These are phyloP conservation scores for Mucor piriformis DNA, from an alignment of 371 early-diverging fungal species.

Conservation along the genomic window DNA sequence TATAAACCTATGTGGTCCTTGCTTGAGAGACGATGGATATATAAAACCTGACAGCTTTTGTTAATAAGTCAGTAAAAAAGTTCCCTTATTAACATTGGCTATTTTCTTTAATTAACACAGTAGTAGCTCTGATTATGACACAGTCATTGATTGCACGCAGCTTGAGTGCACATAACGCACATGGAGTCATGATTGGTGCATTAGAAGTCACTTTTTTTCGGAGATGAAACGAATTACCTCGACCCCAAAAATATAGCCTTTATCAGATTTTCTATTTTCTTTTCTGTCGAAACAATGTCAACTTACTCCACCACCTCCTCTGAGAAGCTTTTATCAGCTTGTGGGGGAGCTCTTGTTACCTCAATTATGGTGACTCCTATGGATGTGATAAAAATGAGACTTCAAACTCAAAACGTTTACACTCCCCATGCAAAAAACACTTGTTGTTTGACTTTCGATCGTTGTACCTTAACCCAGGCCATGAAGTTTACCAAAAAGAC, in stretches of 20 bases:
- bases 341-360: slow-evolving; percentile 74
- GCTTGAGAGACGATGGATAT: too few relatives aligned
- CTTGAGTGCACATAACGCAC: too few relatives aligned
- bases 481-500: slow-evolving; percentile 18
- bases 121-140: too few relatives aligned
- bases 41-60: too few relatives aligned
- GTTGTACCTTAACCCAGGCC: slow-evolving; percentile 17
- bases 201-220: background rate
- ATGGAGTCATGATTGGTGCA: too few relatives aligned
- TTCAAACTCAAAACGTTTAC: slow-evolving; percentile 70
- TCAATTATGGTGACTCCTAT: slow-evolving; percentile 82
- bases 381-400: slow-evolving; percentile 91
- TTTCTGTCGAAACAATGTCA: background rate
- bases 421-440: slow-evolving; percentile 1
- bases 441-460: slow-evolving; percentile 19
- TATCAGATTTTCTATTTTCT: slow-evolving; percentile 8
- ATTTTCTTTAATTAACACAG: too few relatives aligned
- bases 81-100: too few relatives aligned
- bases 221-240: background rate
- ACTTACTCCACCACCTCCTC: slow-evolving; percentile 19
- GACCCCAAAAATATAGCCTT: slow-evolving; percentile 1
- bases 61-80: too few relatives aligned
- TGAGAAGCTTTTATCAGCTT: slow-evolving; percentile 73
- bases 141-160: too few relatives aligned
- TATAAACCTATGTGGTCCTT: too few relatives aligned